Evolutionary conservation across 352 stramenopile species (phyloP), one percentile per base, ranked within the genome.

Genomic region (Ophiocytium majus): DNA sequence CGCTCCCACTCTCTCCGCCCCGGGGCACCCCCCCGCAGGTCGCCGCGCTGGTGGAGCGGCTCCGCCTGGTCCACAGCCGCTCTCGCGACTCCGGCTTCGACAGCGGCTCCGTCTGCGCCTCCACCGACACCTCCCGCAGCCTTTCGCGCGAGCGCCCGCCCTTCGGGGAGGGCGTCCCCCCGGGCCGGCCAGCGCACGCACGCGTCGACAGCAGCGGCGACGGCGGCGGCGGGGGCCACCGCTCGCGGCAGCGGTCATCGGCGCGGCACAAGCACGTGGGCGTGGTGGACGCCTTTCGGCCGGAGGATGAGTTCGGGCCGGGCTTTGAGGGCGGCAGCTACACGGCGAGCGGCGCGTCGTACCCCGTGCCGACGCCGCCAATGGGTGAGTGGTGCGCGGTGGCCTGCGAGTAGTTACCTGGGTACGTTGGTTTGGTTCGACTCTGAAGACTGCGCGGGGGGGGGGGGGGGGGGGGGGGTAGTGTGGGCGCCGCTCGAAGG

Each of bases 21-120:
- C 71, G 23, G 9, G 35, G 49, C 10, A 35, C 49, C 36, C 49
- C 19, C 31, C 19, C n/a, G 75, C 75, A 81, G 75, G 36, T 81
- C 1, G 75, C 75, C 37, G 85, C 85, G 50, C 63, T 89, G 0
- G 85, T 89, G 36, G 81, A 89, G 63, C 63, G 85, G 33, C 37
- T 89, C 50, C 76, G 81, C 0, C 14, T 63, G 32, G 66, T 83
- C 28, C 71, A 85, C 49, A 81, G 34, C 0, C 81, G 82, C n/a
- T 81, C 64, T 19, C 80, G 43, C 0, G 83, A 86, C 75, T 57
- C 33, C 14, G 81, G 76, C 75, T 9, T 49, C 37, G 37, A 81
- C 34, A 79, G 81, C 79, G 14, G 0, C 49, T 80, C 1, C 33
- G 9, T 10, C 23, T n/a, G 10, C 19, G 32, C 5, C 10, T 23